phyloP scores from a whole-genome alignment of 768 basidiomycete species.

The Russula ochroleuca region DNA sequence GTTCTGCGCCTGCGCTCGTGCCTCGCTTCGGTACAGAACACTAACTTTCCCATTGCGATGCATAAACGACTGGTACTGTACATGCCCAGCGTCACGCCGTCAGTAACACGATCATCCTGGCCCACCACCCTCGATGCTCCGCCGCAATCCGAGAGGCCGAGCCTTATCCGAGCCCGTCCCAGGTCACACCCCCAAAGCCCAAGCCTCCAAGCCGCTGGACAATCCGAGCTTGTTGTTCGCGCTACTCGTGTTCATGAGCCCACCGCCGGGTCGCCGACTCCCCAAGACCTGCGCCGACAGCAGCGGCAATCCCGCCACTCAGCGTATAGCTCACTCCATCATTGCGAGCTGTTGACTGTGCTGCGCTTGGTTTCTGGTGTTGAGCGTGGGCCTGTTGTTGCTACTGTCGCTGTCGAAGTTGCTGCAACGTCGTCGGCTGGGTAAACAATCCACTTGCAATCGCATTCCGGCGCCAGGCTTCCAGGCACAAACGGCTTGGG shows the following conservation, averaged over 20 bases:
- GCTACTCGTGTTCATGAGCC: conserved; percentile 12
- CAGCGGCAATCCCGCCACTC: conserved; percentile 1
- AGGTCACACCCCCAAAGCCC: conserved; percentile 11
- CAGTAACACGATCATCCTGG: conserved; percentile 2
- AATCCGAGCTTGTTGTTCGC: neutral
- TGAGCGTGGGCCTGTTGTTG: conserved; percentile 10
- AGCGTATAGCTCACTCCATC: conserved; percentile 16
- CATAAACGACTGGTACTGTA: conserved; percentile 20
- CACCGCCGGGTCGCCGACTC: neutral
- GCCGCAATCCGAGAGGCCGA: neutral
- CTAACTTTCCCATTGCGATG: conserved; percentile 23
- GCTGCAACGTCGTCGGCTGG: neutral
- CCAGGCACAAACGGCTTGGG: conserved; percentile 26
- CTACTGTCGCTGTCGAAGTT: conserved; percentile 11
- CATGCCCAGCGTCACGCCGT: conserved; percentile 21
- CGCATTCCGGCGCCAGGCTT: conserved; percentile 18
- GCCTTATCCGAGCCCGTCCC: neutral
- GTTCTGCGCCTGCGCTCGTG: too few relatives aligned
- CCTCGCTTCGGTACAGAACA: too few relatives aligned
- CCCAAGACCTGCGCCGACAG: too few relatives aligned
- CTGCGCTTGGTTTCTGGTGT: conserved; percentile 10
- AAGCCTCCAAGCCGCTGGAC: neutral
- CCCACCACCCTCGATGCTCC: neutral
- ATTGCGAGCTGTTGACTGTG: neutral
- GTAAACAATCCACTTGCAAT: conserved; percentile 18